phyloP scores from a whole-genome alignment of 371 early-diverging fungal species.

The Mucor irregularis region DNA sequence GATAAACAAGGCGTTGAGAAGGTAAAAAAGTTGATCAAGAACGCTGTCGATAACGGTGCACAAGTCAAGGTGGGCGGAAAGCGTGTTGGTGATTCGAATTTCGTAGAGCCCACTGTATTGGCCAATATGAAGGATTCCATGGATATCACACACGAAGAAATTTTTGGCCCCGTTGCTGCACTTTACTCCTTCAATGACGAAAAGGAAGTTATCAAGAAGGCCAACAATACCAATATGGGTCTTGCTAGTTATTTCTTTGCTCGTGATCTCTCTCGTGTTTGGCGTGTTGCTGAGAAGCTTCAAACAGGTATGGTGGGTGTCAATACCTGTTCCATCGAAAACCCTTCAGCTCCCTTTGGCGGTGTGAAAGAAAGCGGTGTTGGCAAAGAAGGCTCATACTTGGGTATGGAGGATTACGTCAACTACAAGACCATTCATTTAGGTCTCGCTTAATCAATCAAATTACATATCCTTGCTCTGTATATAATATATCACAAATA shows the following conservation, averaged over 20 bases:
- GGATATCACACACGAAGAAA: constrained; percentile 70
- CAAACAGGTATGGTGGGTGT: constrained; percentile 92
- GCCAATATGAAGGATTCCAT: constrained; percentile 60
- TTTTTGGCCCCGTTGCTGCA: constrained; percentile 80
- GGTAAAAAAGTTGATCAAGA: constrained; percentile 67
- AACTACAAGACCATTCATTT: too few species aligned
- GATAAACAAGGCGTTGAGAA: constrained; percentile 67
- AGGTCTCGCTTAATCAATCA: too few species aligned
- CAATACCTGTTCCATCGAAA: constrained; percentile 71
- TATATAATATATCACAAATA: too few species aligned
- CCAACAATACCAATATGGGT: constrained; percentile 77
- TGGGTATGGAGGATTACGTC: constrained; percentile 69
- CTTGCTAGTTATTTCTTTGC: constrained; percentile 87
- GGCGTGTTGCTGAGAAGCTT: constrained; percentile 79
- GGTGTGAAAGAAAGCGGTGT: constrained; percentile 85
- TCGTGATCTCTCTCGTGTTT: constrained; percentile 69
- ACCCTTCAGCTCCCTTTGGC: constrained; percentile 74
- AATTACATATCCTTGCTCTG: too few species aligned
- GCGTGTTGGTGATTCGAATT: constrained; percentile 56
- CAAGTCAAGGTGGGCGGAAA: constrained; percentile 61
- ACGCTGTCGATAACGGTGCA: constrained; percentile 72
- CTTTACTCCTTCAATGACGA: constrained; percentile 67
- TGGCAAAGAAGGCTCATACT: constrained; percentile 79
- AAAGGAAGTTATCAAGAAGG: constrained; percentile 69
- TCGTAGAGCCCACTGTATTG: constrained; percentile 75